Base-by-base conservation (phyloP, 768 basidiomycete species). In the Rickenella mellea region DNA sequence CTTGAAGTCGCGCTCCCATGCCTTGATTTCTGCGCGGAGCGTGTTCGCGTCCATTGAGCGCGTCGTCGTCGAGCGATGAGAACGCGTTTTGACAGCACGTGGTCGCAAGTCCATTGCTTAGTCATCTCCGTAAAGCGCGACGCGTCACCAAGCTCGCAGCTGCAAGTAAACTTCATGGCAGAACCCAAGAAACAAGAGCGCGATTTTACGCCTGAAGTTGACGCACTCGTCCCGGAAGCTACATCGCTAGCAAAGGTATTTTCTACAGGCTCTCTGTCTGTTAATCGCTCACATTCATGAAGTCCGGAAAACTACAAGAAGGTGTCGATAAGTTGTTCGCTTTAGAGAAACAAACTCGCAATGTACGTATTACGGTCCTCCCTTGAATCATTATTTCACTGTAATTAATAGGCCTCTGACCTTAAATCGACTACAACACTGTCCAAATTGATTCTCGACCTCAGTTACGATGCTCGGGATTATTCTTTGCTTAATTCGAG, bases 291-390 rank as follows among this genome's bases (percentile, higher is more conserved):
- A 48, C 19, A 30, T 6, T 44, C 46, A 41, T 49, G 35, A 57
- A 94, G 92, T 67, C 79, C 45, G 88, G 85, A 20, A 82, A 80
- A 61, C 70, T 91, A 36, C 78, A 88, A 56, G 85, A 88, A 24
- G 89, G 83, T 19, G 66, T 97, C 25, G 94, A 99, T 64, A 90
- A 86, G 66, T 76, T 98, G 43, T 71, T 92, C 43, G 64, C 67
- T 1, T 70, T 98, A 5, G 96, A 99, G 67, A 98, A 98, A 65
- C 93, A 96, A 61, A 85, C 94, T 2, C 74, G 96, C 69, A 98
- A 97, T 67, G 96, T 89, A 44, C 32, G 76, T 64, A 4, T 10
- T 36, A 19, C 11, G 9, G 12, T 36, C 29, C 14, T n/a, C 27
- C 40, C 11, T 39, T 9, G 25, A 8, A 45, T 8, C n/a, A 15